phyloP scores from a whole-genome alignment of 306 rosid genomes.

The Sesbania bispinosa region DNA sequence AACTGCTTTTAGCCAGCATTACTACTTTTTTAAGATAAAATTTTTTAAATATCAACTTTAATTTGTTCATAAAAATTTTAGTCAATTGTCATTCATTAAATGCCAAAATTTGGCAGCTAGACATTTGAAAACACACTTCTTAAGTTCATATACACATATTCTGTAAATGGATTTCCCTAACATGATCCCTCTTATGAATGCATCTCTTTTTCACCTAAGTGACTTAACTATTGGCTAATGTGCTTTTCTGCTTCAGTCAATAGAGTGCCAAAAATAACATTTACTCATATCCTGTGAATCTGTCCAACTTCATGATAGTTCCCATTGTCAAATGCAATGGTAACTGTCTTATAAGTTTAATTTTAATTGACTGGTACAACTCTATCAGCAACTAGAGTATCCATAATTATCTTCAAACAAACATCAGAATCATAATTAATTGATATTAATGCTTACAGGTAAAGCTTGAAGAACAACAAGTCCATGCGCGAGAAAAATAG shows the following conservation, averaged over 20 bases:
- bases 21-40: background rate
- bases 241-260: background rate
- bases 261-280: background rate
- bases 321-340: background rate
- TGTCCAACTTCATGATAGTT: background rate
- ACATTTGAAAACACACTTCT: background rate
- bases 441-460: constrained; percentile 65
- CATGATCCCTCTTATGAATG: background rate
- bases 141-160: background rate
- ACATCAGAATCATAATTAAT: background rate
- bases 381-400: background rate
- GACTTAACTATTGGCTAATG: constrained; percentile 9
- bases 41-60: background rate
- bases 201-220: background rate
- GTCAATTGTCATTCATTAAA: background rate
- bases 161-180: background rate
- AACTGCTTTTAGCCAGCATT: background rate
- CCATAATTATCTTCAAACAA: background rate
- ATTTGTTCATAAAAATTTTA: background rate
- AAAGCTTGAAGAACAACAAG: constrained; percentile 71
- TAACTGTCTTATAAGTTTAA: background rate
- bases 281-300: background rate
- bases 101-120: background rate
- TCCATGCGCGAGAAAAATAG: constrained; percentile 79
- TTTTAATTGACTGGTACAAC: background rate